Evolutionary conservation across 805 yeast species (phyloP), one percentile per base, ranked within the genome.

Genomic region (Lachancea waltii): DNA sequence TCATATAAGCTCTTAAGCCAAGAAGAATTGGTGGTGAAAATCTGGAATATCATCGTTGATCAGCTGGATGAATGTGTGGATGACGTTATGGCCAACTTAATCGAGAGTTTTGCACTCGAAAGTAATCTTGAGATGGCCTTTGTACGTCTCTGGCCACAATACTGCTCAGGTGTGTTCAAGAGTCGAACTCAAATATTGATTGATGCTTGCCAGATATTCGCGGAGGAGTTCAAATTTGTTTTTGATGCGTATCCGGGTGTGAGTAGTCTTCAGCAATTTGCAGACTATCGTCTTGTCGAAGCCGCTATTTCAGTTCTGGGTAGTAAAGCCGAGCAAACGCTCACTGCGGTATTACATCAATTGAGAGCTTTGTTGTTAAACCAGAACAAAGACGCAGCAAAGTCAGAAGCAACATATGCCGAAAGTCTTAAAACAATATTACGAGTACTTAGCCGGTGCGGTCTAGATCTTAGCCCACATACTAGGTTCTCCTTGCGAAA

Each of bases 1-100:
- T n/a, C 15, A 7, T 26, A 28, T 15, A 29, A 32, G 7, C n/a
- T 38, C 6, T 16, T 38, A n/a, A 33, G 42, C 27, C 42, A 38
- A 30, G 37, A 33, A 18, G 42, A 38, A 16, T 10, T 29, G 5
- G 33, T 38, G 11, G 17, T 5, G 10, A 29, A 28, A 17, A 17
- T 38, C 4, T 38, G 42, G 42, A 19, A 22, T 9, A 3, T 33
- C 2, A 16, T 33, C 7, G 16, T 16, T 3, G 34, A 38, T 9
- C 22, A 23, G 14, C 11, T 38, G 14, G 34, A 32, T 25, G 14
- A 31, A 14, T 16, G 30, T 24, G 40, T 32, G 14, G 35, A 36
- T 21, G 35, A 30, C 3, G 27, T 25, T 5, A 25, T 36, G 17
- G 13, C 35, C 10, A 22, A 36, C 9, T 25, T 36, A 14, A 20